Evolutionary conservation across 495 filamentous ascomycete genomes (phyloP), one percentile per base, ranked within the genome.

Genomic region (Eremomyces bilateralis): DNA sequence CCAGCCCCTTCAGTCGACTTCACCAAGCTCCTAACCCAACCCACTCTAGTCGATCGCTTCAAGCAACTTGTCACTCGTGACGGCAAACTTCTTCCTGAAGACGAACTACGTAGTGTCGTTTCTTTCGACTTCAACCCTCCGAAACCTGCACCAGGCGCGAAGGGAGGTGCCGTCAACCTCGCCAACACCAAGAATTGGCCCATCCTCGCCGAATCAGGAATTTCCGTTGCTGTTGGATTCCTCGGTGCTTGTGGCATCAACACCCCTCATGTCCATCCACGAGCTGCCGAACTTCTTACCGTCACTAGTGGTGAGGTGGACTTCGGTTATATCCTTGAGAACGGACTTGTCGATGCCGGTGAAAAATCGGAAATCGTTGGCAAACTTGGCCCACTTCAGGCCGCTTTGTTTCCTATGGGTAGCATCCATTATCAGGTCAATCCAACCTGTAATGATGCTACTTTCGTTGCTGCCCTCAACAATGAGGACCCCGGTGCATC

Each of bases 351-450:
- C 29, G 49, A 51, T 17, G 33, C 21, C 13, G 37, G 31, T 12
- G 18, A 41, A 6, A 31, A 15, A 15, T 20, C 35, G 1, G 46
- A 51, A 33, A 46, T 64, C 38, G 51, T 43, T 30, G 51, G 50
- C 39, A 56, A 44, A 11, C 36, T 62, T 2, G 38, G 42, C 20
- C 49, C 50, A 33, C 54, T 58, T 41, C 51, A 61, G 34, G 54
- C 50, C 20, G 62, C 63, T 8, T 50, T 61, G 4, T 67, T 67
- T 47, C 62, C 55, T 33, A 45, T 50, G 46, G 66, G 64, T 16
- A 43, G 47, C 11, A 51, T 71, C 29, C 66, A 71, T 48, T 57
- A 54, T 25, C 57, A 71, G 48, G 59, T 57, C 43, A 71, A 71
- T 51, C 53, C 55, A 0, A 53, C 49, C 18, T 71, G 65, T 49